phyloP scores from a whole-genome alignment of 202 grass and related monocot species.

The Schoenoplectus triqueter region DNA sequence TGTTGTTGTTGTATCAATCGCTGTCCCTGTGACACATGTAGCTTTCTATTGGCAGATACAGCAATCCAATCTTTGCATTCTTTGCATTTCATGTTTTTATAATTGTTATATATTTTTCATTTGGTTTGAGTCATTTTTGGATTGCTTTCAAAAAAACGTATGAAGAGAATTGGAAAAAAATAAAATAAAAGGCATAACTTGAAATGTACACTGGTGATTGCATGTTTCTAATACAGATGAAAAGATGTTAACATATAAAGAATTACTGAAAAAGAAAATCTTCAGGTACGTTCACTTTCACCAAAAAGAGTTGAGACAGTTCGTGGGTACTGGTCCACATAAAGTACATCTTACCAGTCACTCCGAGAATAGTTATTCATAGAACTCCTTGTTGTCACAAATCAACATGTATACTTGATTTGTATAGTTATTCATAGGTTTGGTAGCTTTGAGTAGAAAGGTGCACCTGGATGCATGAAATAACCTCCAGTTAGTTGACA shows the following conservation, averaged over 20 bases:
- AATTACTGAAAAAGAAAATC: neutral
- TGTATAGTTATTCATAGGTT: neutral
- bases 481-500: conserved; percentile 98
- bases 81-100: neutral
- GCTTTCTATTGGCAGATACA: neutral
- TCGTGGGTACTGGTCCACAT: neutral
- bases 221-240: neutral
- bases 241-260: neutral
- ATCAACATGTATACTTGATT: conserved; percentile 14
- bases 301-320: neutral
- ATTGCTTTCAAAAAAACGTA: neutral
- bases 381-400: conserved; percentile 1
- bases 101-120: neutral
- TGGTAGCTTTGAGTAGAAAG: conserved; percentile 48
- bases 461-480: conserved; percentile 92
- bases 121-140: conserved; percentile 2
- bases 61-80: neutral
- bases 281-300: neutral
- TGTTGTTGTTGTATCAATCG: neutral
- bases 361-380: neutral
- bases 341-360: neutral
- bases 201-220: neutral
- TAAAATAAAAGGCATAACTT: neutral
- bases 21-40: neutral
- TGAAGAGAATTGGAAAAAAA: neutral